Conservation (phyloP, 129 eudicot genomes). For the Chrysanthemum makinoi region DNA sequence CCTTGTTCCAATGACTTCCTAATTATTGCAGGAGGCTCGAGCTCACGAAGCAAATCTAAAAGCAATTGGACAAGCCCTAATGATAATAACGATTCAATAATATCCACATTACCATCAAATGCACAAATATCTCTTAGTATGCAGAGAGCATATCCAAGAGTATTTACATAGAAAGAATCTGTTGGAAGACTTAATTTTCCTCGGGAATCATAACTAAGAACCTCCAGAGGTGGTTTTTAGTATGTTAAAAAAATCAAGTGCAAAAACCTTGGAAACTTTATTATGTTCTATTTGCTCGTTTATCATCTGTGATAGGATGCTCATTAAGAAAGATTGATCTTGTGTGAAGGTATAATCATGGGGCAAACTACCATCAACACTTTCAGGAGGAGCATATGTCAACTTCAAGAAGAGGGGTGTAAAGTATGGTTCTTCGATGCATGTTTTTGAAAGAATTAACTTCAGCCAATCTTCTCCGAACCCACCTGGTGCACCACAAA, state of each 20-base stretch:
- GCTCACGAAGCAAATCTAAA: no score
- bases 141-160: conserved; percentile 67
- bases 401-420: conserved; percentile 48
- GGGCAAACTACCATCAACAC: conserved; percentile 12
- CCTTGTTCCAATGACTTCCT: conserved; percentile 15
- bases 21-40: no score
- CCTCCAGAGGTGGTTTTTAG: conserved; percentile 36
- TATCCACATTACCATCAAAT: no score
- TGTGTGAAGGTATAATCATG: conserved; percentile 30
- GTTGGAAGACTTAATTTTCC: conserved; percentile 59
- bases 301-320: conserved; percentile 57
- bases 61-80: no score
- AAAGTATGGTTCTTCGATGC: conserved; percentile 56
- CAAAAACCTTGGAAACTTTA: conserved; percentile 37
- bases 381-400: conserved; percentile 11
- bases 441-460: conserved; percentile 61
- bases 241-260: conserved; percentile 40
- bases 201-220: conserved; percentile 39
- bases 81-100: no score
- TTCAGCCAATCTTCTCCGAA: conserved; percentile 72
- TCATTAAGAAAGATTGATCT: conserved; percentile 61
- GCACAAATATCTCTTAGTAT: no score
- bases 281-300: conserved; percentile 56
- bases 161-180: conserved; percentile 45
- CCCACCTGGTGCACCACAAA: conserved; percentile 41